Conservation (phyloP, 2,329 filamentous ascomycete species). For the Grosmannia serpens region DNA sequence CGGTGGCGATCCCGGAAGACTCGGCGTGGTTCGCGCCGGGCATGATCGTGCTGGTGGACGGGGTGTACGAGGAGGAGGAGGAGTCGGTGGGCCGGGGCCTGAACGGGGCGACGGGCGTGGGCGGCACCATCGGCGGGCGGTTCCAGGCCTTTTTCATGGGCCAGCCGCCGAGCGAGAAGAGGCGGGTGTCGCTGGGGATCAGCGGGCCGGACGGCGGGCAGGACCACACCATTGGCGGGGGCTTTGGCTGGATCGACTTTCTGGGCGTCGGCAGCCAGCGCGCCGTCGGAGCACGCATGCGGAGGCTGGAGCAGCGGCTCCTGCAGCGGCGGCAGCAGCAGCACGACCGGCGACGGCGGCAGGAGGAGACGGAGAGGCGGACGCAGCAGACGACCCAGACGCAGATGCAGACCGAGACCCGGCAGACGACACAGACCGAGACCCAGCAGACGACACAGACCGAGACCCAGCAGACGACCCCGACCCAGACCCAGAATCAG, state of each 20-base stretch:
- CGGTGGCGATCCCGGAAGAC: slow-evolving; percentile 70
- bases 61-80: slow-evolving; percentile 92
- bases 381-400: background rate
- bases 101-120: slow-evolving; percentile 69
- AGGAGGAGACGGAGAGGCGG: background rate
- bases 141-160: slow-evolving; percentile 87
- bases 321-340: slow-evolving; percentile 28
- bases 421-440: slow-evolving; percentile 13
- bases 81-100: slow-evolving; percentile 56
- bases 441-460: slow-evolving; percentile 7
- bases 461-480: background rate
- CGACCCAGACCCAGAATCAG: background rate
- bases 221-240: slow-evolving; percentile 57
- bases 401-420: slow-evolving; percentile 9
- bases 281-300: slow-evolving; percentile 72
- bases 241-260: slow-evolving; percentile 97
- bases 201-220: slow-evolving; percentile 45
- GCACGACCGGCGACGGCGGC: slow-evolving; percentile 14
- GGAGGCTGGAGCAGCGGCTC: slow-evolving; percentile 61
- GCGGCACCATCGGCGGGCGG: slow-evolving; percentile 81
- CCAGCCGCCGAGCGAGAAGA: slow-evolving; percentile 80
- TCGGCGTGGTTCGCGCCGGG: slow-evolving; percentile 89
- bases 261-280: slow-evolving; percentile 83
- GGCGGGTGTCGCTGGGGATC: slow-evolving; percentile 67
- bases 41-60: slow-evolving; percentile 92